Base-by-base conservation (phyloP, 1,284 basidiomycete genomes). In the Leccinum cinnamomeum region DNA sequence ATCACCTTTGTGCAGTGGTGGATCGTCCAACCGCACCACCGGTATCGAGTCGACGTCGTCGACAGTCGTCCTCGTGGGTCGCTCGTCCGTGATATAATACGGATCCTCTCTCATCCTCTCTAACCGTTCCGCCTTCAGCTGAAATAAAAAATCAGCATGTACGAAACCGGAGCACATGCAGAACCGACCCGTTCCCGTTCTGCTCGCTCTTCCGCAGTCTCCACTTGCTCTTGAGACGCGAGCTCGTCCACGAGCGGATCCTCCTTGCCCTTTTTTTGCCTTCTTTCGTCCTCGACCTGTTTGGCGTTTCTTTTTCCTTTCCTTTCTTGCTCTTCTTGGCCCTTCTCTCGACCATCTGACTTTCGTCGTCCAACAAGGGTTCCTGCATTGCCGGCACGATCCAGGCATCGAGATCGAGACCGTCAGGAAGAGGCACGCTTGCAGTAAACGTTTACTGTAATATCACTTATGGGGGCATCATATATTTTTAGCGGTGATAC, bases 41-140 rank as follows among this genome's bases (percentile, higher is more conserved):
- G 95, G 92, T 75, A 97, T 96, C 5, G 85, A 82, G 68, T 95
- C 94, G 12, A 97, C 70, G 70, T 95, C 70, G 70, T 95, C 83
- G 5, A 77, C 75, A 18, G 72, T 72, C 56, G 72, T 68, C 60
- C 76, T 79, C 53, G 77, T 71, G 5, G 83, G 78, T 65, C 74
- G 77, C 60, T 86, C 84, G 61, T 91, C 90, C 44, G 86, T 82
- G 64, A 96, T 88, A 72, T 96, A 96, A 76, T 94, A 96, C 8
- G 94, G 94, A 74, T 96, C 93, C 66, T 93, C 91, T 57, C 84
- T 84, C 66, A 88, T 79, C 68, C 89, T 84, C 64, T 90, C 92
- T 56, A 88, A 75, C 48, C 91, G 81, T 66, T 90, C 91, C 20
- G 86, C 30, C 0, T 87, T 72, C 56, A 87, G 81, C 94, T 95